Base-by-base conservation (phyloP, 2,329 filamentous ascomycete species). In the Aspergillus quadrilineatus region DNA sequence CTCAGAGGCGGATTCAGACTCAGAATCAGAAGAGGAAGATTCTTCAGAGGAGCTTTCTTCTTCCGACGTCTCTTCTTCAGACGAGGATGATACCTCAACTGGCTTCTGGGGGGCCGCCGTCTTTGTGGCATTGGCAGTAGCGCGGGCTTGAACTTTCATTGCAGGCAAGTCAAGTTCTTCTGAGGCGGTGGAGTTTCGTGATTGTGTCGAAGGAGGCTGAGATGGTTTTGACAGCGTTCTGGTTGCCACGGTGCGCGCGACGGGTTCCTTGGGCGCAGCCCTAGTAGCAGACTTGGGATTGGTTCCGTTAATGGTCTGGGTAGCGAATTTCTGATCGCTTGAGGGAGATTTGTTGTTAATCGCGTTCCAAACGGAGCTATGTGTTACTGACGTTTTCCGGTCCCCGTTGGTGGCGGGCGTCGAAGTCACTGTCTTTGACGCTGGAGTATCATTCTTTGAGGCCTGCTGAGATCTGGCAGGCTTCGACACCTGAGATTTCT, bases 11-110 rank as follows among this genome's bases (percentile, higher is more conserved):
- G 41, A 39, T 8, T 54, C 54, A 2, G 56, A 55, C 9, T 57
- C 58, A 6, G 57, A 58, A 10, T 58, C 57, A 1, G 52, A 57
- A 12, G 53, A 54, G 7, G 50, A 58, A 5, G 43, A 39, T 17
- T 47, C 30, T 2, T 41, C 32, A 14, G 53, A 55, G 6, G 47
- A 50, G 10, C 44, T 42, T 29, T 50, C 39, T 32, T 43, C 44
- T 34, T 26, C 37, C 10, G 52, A 55, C 2, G 43, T 41, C 15
- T 49, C 53, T 34, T 34, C 36, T 12, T 51, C 50, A 4, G 55
- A 51, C 4, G 59, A 53, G 4, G 59, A 58, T 12, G 52, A 53
- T 30, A 50, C 34, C n/a, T 50, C 42, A 6, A 55, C 39, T 10
- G 49, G 37, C 9, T 55, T 42, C 10, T 53, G 9, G 4, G 42